Evolutionary conservation across 352 stramenopile species (phyloP), one percentile per base, ranked within the genome.

Genomic region (Phytopythium vexans): DNA sequence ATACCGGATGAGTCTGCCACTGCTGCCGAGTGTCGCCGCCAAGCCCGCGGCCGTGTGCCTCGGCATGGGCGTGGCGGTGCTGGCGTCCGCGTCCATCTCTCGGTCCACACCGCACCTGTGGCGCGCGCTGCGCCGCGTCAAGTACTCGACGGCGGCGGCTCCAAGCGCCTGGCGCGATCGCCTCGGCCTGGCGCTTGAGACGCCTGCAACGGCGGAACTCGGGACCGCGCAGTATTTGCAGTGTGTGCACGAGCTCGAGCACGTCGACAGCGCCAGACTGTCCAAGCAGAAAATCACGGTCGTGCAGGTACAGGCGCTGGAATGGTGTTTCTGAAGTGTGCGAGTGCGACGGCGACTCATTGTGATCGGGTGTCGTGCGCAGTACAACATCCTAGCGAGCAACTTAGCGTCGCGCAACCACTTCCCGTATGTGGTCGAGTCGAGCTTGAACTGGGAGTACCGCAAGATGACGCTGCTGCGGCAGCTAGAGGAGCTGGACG

Each of bases 361-460:
- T 27, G 21, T 27, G 21, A 27, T 35, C 11, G 35, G 6, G 36
- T 33, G 27, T 59, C 8, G 9, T 44, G 4, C 39, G 41, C 44
- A 94, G 77, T 56, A 92, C 33, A 95, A 95, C 52, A 93, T 95
- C 47, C 56, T 95, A 33, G 85, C 85, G 34, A 89, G 85, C 51
- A 95, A 95, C 60, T 64, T 95, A 52, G 85, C 82, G 8, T 91
- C 79, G 46, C 77, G 80, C 41, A 89, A 87, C 59, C 82, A 92
- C 51, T 95, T 95, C 51, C 85, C 85, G 15, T 95, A 95, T 49
- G 85, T 93, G n/a, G 52, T 92, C 27, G 80, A 92, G 49, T 66
- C 73, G 27, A 86, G 78, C 64, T 62, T 95, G 27, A 89, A 86
- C 59, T 95, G 85, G 85, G 81, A 93, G 52, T 83, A 80, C 53